Evolutionary conservation across 129 eudicot genomes (phyloP).

Genomic region (Erigeron canadensis): DNA sequence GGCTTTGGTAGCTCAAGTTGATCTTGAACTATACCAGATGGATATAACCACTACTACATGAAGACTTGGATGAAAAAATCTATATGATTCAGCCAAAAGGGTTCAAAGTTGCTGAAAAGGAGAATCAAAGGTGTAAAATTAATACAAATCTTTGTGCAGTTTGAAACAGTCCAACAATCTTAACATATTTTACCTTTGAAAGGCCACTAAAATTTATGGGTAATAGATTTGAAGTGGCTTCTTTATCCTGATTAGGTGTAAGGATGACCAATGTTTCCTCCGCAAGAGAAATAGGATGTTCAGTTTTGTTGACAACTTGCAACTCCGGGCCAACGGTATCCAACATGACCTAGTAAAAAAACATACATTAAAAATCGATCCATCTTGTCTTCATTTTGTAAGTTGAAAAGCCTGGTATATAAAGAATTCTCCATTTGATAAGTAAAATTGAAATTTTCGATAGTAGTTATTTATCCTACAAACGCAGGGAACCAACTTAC

Average conservation of each 20-base stretch:
- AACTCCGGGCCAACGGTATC: conserved; percentile 89
- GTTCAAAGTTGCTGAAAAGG: too few species aligned
- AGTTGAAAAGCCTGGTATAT: conserved; percentile 3
- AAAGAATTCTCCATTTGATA: neutral
- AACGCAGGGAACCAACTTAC: conserved; percentile 45
- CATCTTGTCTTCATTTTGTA: neutral
- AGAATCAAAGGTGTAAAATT: too few species aligned
- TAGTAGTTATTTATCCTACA: neutral
- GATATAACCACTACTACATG: too few species aligned
- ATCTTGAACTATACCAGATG: too few species aligned
- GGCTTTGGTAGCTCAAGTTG: too few species aligned
- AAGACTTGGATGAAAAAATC: too few species aligned
- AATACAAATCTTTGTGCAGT: too few species aligned
- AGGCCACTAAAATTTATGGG: conserved; percentile 77
- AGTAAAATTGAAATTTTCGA: neutral
- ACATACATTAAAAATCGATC: neutral
- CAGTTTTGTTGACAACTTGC: conserved; percentile 74
- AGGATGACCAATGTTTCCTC: conserved; percentile 57
- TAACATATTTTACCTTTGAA: conserved; percentile 46
- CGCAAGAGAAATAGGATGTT: conserved; percentile 59
- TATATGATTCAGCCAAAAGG: too few species aligned
- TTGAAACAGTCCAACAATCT: neutral
- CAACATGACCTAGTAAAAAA: conserved; percentile 61
- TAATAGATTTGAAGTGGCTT: conserved; percentile 67
- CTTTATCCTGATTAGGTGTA: conserved; percentile 66